A percentile compares a stretch with the other conserved stretches of the same genome.
Evolutionary conservation across 2,329 filamentous ascomycete genomes (phyloP).

Genomic region (Sphaerulina musiva): DNA sequence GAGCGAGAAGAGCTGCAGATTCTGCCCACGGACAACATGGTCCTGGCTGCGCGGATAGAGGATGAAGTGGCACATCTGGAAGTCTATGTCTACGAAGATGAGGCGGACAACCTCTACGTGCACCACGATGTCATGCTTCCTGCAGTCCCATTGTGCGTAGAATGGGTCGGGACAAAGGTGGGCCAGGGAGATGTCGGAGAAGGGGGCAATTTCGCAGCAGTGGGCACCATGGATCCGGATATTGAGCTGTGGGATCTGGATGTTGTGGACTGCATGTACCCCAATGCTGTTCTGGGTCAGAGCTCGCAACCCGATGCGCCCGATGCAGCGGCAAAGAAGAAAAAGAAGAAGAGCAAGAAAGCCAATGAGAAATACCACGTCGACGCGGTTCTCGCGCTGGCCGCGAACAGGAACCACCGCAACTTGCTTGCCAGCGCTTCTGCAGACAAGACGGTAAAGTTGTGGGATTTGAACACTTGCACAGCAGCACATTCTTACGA

Average conservation of each 20-base stretch:
- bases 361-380: conserved; percentile 89
- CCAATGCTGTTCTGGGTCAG: conserved; percentile 88
- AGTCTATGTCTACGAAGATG: conserved; percentile 95
- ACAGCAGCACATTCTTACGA: conserved; percentile 93
- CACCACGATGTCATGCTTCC: conserved; percentile 99
- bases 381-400: conserved; percentile 83
- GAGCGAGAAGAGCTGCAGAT: conserved; percentile 93
- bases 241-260: conserved; percentile 99
- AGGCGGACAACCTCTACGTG: conserved; percentile 92
- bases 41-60: conserved; percentile 88
- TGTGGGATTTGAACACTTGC: conserved; percentile 91
- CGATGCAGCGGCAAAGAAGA: conserved; percentile 55
- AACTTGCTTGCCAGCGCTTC: conserved; percentile 93
- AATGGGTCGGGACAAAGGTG: conserved; percentile 93
- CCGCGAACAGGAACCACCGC: conserved; percentile 86
- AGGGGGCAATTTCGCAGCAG: conserved; percentile 82
- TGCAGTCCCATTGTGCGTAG: conserved; percentile 87
- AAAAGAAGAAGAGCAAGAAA: conserved; percentile 84
- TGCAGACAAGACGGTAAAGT: conserved; percentile 92
- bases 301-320: conserved; percentile 37
- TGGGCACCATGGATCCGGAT: conserved; percentile 96
- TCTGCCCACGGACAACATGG: conserved; percentile 82
- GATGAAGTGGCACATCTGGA: conserved; percentile 95
- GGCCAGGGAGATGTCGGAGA: conserved; percentile 58
- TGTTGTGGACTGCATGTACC: conserved; percentile 95